Evolutionary conservation across 164 flowering plant species (phyloP), one percentile per base, ranked within the genome.

Genomic region (Macadamia integrifolia): DNA sequence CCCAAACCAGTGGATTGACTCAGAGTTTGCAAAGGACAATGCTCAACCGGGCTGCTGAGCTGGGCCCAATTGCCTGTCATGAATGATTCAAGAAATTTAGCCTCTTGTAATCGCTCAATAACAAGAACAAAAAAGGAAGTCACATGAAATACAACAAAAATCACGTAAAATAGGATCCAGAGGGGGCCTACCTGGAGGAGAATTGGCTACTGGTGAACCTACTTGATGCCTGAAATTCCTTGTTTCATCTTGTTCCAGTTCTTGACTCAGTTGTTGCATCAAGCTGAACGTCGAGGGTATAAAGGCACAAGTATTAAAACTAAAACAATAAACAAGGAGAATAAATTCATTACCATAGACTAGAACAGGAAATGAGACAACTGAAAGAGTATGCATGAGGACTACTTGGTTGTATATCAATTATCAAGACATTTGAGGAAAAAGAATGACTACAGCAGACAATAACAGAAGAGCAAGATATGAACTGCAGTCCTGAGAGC

Each of bases 261-360:
- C 97, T 79, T 91, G 98, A 76, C 79, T 86, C 70, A 91, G 53
- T 76, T 91, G 97, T 70, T 79, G 84, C 88, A 93, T 80, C 82
- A 93, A 82, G 82, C 98, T 93, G 79, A 62, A 71, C 58, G 65
- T 48, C 46, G 31, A 75, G 75, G 40, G 28, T 8, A 61, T 43
- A 60, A 15, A 75, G n/a, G 35, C 13, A 35, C 46, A 42, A n/a
- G 56, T 23, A 30, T 31, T 23, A 31, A 59, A 61, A 32, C n/a
- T 48, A 64, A 32, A 48, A 60, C 43, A 18, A 42, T 8, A 65
- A 65, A 23, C 49, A 40, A 35, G 23, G n/a, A 66, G 61, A n/a
- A 65, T 50, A 40, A 65, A 42, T 46, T 8, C 9, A 46, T 66
- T 40, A 29, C 40, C 58, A 56, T 55, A 30, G 3, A 64, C 40